Evolutionary conservation across 2,329 filamentous ascomycete genomes (phyloP), one percentile per base, ranked within the genome.

Genomic region (Fusarium sp.): DNA sequence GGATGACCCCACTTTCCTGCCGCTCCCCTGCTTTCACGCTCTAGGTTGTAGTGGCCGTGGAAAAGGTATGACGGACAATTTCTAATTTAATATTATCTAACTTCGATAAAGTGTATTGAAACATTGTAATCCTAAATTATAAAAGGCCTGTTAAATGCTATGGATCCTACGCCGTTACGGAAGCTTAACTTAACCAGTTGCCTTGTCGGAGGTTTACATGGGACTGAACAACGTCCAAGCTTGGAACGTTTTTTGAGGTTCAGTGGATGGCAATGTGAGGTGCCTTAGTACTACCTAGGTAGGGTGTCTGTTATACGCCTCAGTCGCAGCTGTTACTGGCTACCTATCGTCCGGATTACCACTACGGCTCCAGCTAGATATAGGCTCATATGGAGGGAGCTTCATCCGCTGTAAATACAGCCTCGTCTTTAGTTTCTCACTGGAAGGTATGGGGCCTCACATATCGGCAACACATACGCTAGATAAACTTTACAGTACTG

Each of bases 1-100:
- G 63, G 56, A 56, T 57, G 56, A 58, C 66, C 66, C 66, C 66
- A 69, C 66, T 70, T 63, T 50, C 62, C 43, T 70, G 32, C 43
- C 48, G 62, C 46, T 56, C 48, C 48, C 33, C n/a, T 40, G 26
- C 35, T 37, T 37, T 37, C n/a, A 17, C 17, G 17, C 6, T 37
- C n/a, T 37, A 9, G 35, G 8, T n/a, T 35, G 9, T 7, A 17
- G 15, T n/a, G 17, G 33, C 28, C 28, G 13, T 13, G 4, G 3
- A 30, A 30, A 30, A 30, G 9, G 11, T 30, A 30, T 30, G 28
- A 26, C 26, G 10, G 28, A 26, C 26, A 26, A 26, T 26, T 26
- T 26, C 26, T 8, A 26, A 26, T 10, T 4, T 26, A 26, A 26
- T 26, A 26, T 26, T 8, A 26, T 26, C 8, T 3, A 26, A 26